A percentile compares a stretch with the other conserved stretches of the same genome.
Evolutionary conservation across 805 yeast species (phyloP).

Genomic region (Priceomyces castillae): DNA sequence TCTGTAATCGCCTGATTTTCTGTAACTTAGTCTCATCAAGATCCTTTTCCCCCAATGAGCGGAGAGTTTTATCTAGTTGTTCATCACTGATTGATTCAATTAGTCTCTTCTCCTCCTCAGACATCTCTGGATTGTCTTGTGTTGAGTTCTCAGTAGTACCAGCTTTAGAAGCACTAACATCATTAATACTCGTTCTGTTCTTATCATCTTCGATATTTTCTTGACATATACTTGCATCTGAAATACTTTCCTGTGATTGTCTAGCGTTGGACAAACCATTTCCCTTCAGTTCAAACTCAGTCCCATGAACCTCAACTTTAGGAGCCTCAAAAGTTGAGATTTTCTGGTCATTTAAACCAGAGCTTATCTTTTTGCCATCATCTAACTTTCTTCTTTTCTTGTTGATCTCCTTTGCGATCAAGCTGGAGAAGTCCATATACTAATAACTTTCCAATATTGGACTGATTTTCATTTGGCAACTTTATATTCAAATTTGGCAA

Average conservation of each 20-base stretch:
- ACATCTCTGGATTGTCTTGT: not conserved
- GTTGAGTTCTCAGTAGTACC: not conserved
- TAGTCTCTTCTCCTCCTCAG: slow-evolving; percentile 3
- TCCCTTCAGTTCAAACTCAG: slow-evolving; percentile 7
- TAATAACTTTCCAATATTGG: not conserved
- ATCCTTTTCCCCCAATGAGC: slow-evolving; percentile 3
- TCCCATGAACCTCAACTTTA: slow-evolving; percentile 8
- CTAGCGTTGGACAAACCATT: not conserved
- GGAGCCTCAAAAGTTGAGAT: not conserved
- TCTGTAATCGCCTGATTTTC: slow-evolving; percentile 17
- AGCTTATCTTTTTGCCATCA: slow-evolving; percentile 7
- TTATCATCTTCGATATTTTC: not conserved
- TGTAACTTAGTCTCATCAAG: slow-evolving; percentile 14
- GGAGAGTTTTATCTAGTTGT: slow-evolving; percentile 21
- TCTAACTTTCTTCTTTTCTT: slow-evolving; percentile 35
- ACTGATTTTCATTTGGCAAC: not conserved
- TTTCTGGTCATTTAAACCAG: not conserved
- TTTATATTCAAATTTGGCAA: not conserved
- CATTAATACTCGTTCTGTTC: not conserved
- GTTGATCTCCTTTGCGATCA: slow-evolving; percentile 48
- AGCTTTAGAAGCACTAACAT: not conserved
- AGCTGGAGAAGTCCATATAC: slow-evolving; percentile 48
- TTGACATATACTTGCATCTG: not conserved
- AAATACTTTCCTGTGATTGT: not conserved
- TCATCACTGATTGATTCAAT: slow-evolving; percentile 20